These are phyloP conservation scores for Prunus fruticosa DNA, from an alignment of 306 rosid species.

Conservation along the genomic window DNA sequence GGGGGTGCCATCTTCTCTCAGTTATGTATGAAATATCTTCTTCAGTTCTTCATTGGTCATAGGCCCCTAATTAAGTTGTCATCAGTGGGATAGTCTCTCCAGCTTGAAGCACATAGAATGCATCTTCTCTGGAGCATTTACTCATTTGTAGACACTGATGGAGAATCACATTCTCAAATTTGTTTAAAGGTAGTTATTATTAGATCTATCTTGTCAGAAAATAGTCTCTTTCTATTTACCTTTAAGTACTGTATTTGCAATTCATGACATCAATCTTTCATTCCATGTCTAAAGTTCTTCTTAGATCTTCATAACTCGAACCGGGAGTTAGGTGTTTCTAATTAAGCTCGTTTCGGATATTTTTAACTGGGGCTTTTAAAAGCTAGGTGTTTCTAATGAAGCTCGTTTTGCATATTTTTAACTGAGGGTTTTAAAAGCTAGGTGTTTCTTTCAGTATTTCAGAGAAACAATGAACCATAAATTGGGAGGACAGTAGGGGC, in stretches of 20 bases:
- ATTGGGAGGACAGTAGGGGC: not conserved
- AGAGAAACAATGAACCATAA: slow-evolving; percentile 5
- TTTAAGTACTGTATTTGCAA: slow-evolving; percentile 7
- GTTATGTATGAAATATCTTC: not conserved
- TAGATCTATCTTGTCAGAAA: slow-evolving; percentile 6
- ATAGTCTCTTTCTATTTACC: not conserved
- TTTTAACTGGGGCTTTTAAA: too few relatives aligned
- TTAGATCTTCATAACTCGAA: not conserved
- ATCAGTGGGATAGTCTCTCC: slow-evolving; percentile 2
- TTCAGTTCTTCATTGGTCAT: slow-evolving; percentile 11
- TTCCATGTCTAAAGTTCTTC: not conserved
- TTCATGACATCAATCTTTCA: not conserved
- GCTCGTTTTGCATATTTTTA: too few relatives aligned
- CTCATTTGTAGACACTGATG: not conserved
- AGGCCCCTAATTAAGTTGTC: not conserved
- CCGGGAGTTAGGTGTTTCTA: not conserved
- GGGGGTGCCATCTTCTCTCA: slow-evolving; percentile 18
- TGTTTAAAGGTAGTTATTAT: slow-evolving; percentile 17
- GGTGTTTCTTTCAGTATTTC: too few relatives aligned
- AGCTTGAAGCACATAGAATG: slow-evolving; percentile 8
- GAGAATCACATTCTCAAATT: not conserved
- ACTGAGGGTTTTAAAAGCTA: too few relatives aligned
- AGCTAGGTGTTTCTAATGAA: not conserved
- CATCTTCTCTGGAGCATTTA: not conserved
- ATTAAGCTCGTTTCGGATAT: too few relatives aligned